These are phyloP conservation scores for Scytalidium lignicola DNA, from an alignment of 2,329 filamentous ascomycete genomes.

Conservation along the genomic window DNA sequence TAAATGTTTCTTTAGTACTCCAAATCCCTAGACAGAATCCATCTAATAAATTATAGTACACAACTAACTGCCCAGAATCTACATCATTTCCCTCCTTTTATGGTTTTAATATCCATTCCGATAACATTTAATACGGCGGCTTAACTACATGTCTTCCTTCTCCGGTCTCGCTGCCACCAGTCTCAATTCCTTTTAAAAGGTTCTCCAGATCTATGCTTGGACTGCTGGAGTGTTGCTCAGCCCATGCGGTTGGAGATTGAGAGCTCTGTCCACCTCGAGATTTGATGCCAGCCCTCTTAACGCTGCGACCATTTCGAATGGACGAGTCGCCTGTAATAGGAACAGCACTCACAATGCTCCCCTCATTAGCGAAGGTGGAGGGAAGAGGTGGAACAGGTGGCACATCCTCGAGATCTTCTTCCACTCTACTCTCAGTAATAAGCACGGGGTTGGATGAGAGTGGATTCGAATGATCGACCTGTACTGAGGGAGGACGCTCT, in stretches of 20 bases:
- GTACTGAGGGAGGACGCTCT: slow-evolving; percentile 15
- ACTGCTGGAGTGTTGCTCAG: slow-evolving; percentile 10
- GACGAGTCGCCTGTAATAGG: slow-evolving; percentile 9
- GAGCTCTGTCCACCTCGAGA: slow-evolving; percentile 11
- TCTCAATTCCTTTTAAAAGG: slow-evolving; percentile 26
- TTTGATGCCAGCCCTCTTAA: slow-evolving; percentile 13
- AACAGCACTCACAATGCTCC: slow-evolving; percentile 8
- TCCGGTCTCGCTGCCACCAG: slow-evolving; percentile 14
- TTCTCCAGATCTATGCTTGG: slow-evolving; percentile 21
- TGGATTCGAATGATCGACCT: slow-evolving; percentile 16
- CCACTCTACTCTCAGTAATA: background rate
- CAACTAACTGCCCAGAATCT: no score
- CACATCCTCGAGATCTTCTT: slow-evolving; percentile 18
- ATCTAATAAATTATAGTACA: no score
- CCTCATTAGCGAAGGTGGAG: slow-evolving; percentile 15
- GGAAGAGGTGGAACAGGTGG: slow-evolving; percentile 27
- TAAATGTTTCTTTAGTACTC: no score
- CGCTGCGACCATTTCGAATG: slow-evolving; percentile 15
- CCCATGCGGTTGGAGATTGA: slow-evolving; percentile 16
- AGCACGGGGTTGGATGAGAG: slow-evolving; percentile 18
- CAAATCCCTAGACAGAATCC: no score
- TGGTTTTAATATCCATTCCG: no score
- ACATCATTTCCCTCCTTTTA: no score
- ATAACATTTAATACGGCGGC: slow-evolving; percentile 25
- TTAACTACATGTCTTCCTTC: slow-evolving; percentile 15